Evolutionary conservation across 805 yeast species (phyloP).

Genomic region (Sugiyamaella qingdaonensis): DNA sequence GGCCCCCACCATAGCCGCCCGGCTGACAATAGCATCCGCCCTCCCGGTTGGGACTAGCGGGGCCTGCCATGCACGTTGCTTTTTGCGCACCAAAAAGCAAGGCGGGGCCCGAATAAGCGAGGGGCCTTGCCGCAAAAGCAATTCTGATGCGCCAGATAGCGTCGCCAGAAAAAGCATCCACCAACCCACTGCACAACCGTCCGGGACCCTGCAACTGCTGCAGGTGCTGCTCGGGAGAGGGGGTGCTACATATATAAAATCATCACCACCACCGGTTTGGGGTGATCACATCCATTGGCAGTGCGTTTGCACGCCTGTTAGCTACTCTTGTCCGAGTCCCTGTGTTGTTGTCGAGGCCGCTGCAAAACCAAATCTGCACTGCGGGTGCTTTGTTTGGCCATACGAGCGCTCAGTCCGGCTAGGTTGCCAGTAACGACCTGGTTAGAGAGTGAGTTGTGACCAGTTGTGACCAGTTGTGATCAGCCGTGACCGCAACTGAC

Average conservation of each 20-base stretch:
- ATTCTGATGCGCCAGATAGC: not conserved
- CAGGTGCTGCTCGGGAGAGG: not conserved
- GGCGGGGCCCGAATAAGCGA: not conserved
- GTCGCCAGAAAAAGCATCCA: constrained; percentile 1
- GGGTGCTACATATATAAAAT: not conserved
- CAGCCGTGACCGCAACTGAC: too few relatives aligned
- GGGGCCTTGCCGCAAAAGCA: not conserved
- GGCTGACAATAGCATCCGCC: not conserved
- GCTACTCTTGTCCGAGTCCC: not conserved
- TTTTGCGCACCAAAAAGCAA: not conserved
- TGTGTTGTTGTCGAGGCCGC: too few relatives aligned
- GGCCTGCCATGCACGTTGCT: not conserved
- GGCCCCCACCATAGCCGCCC: too few relatives aligned
- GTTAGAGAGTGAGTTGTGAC: too few relatives aligned
- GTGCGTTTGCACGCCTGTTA: constrained; percentile 2
- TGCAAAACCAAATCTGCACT: too few relatives aligned
- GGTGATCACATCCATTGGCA: not conserved
- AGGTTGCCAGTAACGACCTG: too few relatives aligned
- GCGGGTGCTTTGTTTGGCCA: too few relatives aligned
- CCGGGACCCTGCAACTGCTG: constrained; percentile 1
- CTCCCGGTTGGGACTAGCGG: not conserved
- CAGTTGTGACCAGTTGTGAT: too few relatives aligned
- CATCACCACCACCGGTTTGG: not conserved
- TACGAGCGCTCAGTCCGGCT: too few relatives aligned
- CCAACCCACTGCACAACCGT: not conserved